Base-by-base conservation (phyloP, 257 asterid species). In the Linderniella brevidens region DNA sequence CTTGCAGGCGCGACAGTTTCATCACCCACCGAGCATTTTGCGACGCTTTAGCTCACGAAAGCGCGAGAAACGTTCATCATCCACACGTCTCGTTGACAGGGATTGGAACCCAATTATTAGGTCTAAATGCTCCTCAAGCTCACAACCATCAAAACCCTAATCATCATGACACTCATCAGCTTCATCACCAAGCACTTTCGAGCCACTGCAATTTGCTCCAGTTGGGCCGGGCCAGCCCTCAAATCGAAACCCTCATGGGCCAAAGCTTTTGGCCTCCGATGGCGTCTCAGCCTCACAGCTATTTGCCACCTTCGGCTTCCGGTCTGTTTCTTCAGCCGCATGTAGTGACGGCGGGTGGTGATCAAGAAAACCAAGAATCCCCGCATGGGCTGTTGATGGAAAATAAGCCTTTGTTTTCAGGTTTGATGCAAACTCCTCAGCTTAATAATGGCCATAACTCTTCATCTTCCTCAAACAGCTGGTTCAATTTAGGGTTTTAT, bases 1-100 rank as follows among this genome's bases (percentile, higher is more conserved):
- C 32, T 25, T 25, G 32, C 32, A 84, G 93, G 80, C 77, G 90
- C 6, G 93, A 80, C 42, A 84, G 93, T 46, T 84, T 80, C 68
- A 71, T 84, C 64, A 84, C 95, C 0, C 95, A 84, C 35, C 59
- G 95, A 19, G 95, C 95, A 1, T 84, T 84, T 54, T 84, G 95
- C 49, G 95, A 84, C 50, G 95, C 93, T 5, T 64, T 84, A 0
- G 86, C 93, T 11, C 90, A 84, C 19, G 95, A 84, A 58, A 72
- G 71, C 50, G 90, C 86, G 3, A 66, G 87, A 8, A 75, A 65
- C 47, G 50, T 65, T 17, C 62, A 54, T 12, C 70, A 83, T 35
- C 61, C 85, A 17, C 17, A 25, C 32, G 32, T 6, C 3, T 19
- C 82, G 1, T 37, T 83, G 37, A 59, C 53, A 67, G 64, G 68